Percentiles rank a stretch among this genome's conserved stretches.
Evolutionary conservation across 192 early-diverging fungal genomes (phyloP).

Genomic region (Chytriomyces sp.): DNA sequence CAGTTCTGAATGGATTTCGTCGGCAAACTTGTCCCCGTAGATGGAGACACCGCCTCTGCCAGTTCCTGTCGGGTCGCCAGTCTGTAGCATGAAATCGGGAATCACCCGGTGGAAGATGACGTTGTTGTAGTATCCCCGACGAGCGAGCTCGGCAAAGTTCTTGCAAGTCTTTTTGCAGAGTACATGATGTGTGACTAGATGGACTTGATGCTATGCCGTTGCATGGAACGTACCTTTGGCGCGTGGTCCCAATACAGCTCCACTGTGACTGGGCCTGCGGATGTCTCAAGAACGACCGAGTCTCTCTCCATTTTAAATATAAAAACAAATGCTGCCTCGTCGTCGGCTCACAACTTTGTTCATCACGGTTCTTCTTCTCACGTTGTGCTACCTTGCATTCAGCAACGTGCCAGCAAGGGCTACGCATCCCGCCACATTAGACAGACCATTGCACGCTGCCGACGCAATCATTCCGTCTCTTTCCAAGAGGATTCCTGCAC

Average conservation of each 20-base stretch:
- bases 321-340: too few relatives aligned
- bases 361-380: too few relatives aligned
- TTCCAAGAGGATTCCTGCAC: neutral
- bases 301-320: neutral
- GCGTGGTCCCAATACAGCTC: conserved; percentile 90
- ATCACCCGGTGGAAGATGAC: conserved; percentile 82
- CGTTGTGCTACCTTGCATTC: too few relatives aligned
- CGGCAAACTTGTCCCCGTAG: conserved; percentile 85
- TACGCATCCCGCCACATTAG: too few relatives aligned
- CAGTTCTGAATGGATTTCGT: conserved; percentile 74
- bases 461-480: too few relatives aligned
- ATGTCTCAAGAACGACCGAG: conserved; percentile 46
- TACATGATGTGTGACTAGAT: neutral
- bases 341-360: too few relatives aligned
- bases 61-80: conserved; percentile 79
- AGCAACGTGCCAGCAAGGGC: too few relatives aligned
- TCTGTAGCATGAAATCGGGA: conserved; percentile 93
- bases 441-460: too few relatives aligned
- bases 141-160: conserved; percentile 77
- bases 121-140: conserved; percentile 82
- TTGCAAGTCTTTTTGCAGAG: conserved; percentile 59
- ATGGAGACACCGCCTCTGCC: conserved; percentile 78
- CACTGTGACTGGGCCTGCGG: conserved; percentile 65
- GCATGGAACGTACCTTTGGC: conserved; percentile 47
- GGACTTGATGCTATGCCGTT: neutral